phyloP scores from a whole-genome alignment of 352 stramenopile species.

The Globisporangium mamillatum region DNA sequence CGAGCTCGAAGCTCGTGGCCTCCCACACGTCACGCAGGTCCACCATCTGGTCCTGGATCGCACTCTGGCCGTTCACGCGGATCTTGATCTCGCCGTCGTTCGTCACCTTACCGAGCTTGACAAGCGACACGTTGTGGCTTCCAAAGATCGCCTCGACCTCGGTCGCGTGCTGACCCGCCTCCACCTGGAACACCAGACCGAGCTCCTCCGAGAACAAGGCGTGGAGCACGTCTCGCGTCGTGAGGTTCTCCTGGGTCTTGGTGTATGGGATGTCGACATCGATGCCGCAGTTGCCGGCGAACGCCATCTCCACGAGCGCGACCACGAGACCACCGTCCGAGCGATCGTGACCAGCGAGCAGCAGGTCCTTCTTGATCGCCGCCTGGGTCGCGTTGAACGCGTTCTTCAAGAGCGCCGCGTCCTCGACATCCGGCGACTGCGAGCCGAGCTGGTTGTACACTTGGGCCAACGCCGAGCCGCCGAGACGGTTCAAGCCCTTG shows the following conservation, averaged over 20 bases:
- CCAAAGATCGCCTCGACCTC: conserved; percentile 88
- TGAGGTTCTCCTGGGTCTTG: conserved; percentile 21
- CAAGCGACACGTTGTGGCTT: conserved; percentile 73
- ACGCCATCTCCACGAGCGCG: conserved; percentile 98
- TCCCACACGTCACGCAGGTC: conserved; percentile 97
- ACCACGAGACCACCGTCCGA: conserved; percentile 97
- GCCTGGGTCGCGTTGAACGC: conserved; percentile 93
- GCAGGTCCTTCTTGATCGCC: conserved; percentile 86
- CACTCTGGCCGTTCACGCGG: conserved; percentile 79
- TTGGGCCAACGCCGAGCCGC: conserved; percentile 95
- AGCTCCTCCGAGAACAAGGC: conserved; percentile 97
- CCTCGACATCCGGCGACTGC: conserved; percentile 90
- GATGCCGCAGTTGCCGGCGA: conserved; percentile 97
- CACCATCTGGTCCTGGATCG: conserved; percentile 70
- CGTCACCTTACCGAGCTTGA: conserved; percentile 90
- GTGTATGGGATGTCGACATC: conserved; percentile 86
- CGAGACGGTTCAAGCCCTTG: conserved; percentile 89
- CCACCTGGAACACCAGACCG: conserved; percentile 96
- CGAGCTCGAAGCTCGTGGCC: conserved; percentile 97
- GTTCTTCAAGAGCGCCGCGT: conserved; percentile 90
- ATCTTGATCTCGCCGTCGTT: conserved; percentile 89
- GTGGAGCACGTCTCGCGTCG: conserved; percentile 61
- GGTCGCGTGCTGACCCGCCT: conserved; percentile 39
- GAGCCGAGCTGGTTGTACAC: conserved; percentile 89
- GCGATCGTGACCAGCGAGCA: conserved; percentile 98